phyloP scores from a whole-genome alignment of 179 eudicot species.

The Silene noctiflora region DNA sequence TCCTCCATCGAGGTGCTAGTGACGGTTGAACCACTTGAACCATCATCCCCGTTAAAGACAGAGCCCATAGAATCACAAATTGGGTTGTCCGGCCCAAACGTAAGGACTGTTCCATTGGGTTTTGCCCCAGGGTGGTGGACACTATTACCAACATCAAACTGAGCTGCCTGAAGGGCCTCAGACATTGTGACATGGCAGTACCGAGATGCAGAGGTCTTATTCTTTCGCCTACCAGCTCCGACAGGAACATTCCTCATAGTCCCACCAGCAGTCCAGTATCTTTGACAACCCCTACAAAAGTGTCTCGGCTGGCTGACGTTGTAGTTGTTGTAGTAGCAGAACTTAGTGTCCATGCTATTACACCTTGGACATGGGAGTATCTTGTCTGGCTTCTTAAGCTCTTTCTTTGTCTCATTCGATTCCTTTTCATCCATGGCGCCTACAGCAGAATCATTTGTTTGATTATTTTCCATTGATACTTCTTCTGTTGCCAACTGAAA shows the following conservation, averaged over 20 bases:
- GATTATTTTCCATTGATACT: constrained; percentile 25
- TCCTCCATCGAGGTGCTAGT: constrained; percentile 47
- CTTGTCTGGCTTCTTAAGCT: constrained; percentile 35
- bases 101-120: constrained; percentile 17
- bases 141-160: too few relatives aligned
- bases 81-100: constrained; percentile 22
- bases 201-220: constrained; percentile 24
- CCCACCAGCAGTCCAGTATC: constrained; percentile 41
- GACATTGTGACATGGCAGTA: constrained; percentile 15
- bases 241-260: constrained; percentile 39
- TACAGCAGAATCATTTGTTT: constrained; percentile 37
- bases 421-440: constrained; percentile 32
- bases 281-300: constrained; percentile 34
- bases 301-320: constrained; percentile 37
- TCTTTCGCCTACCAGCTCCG: constrained; percentile 36
- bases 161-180: constrained; percentile 18
- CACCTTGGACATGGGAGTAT: constrained; percentile 37
- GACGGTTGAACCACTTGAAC: constrained; percentile 50
- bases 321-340: constrained; percentile 42
- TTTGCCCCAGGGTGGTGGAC: constrained; percentile 23
- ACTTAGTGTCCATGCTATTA: constrained; percentile 38
- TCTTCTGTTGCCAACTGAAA: constrained; percentile 12
- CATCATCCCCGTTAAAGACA: constrained; percentile 37
- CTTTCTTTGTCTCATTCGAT: constrained; percentile 24
- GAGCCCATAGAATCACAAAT: constrained; percentile 27